These are phyloP conservation scores for Coemansia sp. DNA, from an alignment of 192 early-diverging fungal species.

Conservation along the genomic window DNA sequence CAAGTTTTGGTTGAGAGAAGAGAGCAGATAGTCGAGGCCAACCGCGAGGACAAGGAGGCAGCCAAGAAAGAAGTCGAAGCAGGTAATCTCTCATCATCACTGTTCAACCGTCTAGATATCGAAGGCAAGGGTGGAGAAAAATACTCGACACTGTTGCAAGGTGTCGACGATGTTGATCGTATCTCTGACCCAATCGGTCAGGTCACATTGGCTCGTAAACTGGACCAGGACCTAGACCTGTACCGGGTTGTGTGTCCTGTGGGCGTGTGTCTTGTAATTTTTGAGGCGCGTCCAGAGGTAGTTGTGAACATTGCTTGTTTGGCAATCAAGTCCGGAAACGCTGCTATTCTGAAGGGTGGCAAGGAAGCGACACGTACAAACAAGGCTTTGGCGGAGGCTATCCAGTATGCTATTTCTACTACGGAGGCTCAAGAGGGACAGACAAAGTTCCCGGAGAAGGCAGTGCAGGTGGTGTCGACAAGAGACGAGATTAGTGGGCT, in stretches of 20 bases:
- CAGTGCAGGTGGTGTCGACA: constrained; percentile 86
- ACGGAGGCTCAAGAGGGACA: constrained; percentile 29
- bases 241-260: constrained; percentile 92
- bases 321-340: constrained; percentile 95
- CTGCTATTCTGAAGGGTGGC: constrained; percentile 97
- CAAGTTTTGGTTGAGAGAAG: constrained; percentile 64
- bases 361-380: constrained; percentile 87
- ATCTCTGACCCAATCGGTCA: constrained; percentile 84
- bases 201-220: constrained; percentile 70
- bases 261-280: constrained; percentile 95
- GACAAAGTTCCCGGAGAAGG: constrained; percentile 61
- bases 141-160: constrained; percentile 80
- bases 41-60: constrained; percentile 70
- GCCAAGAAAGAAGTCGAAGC: constrained; percentile 68
- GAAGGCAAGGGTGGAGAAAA: constrained; percentile 73
- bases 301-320: constrained; percentile 95
- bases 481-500: constrained; percentile 86
- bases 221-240: constrained; percentile 84
- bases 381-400: constrained; percentile 68
- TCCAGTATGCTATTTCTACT: constrained; percentile 75
- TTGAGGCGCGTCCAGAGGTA: constrained; percentile 98
- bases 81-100: constrained; percentile 70
- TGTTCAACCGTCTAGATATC: constrained; percentile 90
- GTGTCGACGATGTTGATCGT: constrained; percentile 83
- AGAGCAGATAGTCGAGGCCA: constrained; percentile 72